A percentile compares a stretch with the other conserved stretches of the same genome.
These are phyloP conservation scores for Colletotrichum endophyticum DNA, from an alignment of 2,329 filamentous ascomycete species.

Conservation along the genomic window DNA sequence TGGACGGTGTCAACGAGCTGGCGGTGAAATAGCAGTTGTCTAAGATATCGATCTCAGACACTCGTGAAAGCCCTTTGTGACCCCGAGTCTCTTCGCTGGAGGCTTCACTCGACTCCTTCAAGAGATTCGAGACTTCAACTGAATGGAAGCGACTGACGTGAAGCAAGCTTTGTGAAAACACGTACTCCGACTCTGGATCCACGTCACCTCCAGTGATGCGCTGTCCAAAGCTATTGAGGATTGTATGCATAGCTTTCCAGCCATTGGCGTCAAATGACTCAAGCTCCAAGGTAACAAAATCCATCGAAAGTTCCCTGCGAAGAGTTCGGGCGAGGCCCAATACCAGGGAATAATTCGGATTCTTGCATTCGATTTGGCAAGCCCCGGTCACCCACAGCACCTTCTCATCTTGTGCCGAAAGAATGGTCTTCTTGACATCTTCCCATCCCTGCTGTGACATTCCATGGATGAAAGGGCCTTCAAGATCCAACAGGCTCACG, in stretches of 20 bases:
- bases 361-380: constrained; percentile 27
- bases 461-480: background rate
- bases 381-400: constrained; percentile 37
- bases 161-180: constrained; percentile 27
- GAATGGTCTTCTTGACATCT: background rate
- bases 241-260: background rate
- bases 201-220: background rate
- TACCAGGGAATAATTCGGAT: constrained; percentile 30
- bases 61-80: rapidly evolving
- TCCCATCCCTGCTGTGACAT: background rate
- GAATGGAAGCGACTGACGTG: constrained; percentile 26
- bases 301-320: constrained; percentile 29
- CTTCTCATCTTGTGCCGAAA: constrained; percentile 2
- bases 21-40: background rate
- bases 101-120: background rate
- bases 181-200: constrained; percentile 35
- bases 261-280: constrained; percentile 13
- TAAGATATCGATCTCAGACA: background rate
- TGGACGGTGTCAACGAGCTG: background rate
- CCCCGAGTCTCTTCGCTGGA: background rate
- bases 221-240: background rate
- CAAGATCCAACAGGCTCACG: constrained; percentile 1
- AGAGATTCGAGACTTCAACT: background rate
- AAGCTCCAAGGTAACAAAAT: constrained; percentile 35
- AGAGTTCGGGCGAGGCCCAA: constrained; percentile 33